Evolutionary conservation across 2,329 filamentous ascomycete genomes (phyloP).

Genomic region (Fusarium piperis): DNA sequence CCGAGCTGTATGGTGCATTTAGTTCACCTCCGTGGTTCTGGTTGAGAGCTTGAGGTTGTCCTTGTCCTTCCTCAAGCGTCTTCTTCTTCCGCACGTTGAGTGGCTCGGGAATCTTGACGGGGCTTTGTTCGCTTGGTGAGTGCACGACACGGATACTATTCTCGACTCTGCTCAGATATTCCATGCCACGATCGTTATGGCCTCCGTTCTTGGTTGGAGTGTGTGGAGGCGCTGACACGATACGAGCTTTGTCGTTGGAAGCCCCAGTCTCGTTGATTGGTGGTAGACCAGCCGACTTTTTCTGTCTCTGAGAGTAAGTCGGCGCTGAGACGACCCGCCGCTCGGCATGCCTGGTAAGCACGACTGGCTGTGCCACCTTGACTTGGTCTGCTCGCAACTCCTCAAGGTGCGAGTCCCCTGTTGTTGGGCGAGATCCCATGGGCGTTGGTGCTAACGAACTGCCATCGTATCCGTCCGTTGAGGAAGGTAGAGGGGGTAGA

Average conservation of each 20-base stretch:
- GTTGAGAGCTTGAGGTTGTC: conserved; percentile 22
- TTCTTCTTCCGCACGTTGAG: conserved; percentile 58
- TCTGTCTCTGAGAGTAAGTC: conserved; percentile 53
- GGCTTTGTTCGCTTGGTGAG: conserved; percentile 54
- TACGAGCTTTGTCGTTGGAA: conserved; percentile 52
- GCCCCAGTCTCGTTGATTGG: conserved; percentile 58
- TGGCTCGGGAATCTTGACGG: conserved; percentile 49
- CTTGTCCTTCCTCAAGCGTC: conserved; percentile 35
- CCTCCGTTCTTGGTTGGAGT: conserved; percentile 43
- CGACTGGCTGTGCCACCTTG: conserved; percentile 45
- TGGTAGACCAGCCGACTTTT: conserved; percentile 54
- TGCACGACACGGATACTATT: conserved; percentile 66
- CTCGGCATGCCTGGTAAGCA: conserved; percentile 50
- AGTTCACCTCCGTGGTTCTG: conserved; percentile 26
- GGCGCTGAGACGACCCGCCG: conserved; percentile 63
- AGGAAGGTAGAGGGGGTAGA: conserved; percentile 59
- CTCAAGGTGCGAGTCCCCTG: conserved; percentile 39
- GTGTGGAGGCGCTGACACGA: conserved; percentile 58
- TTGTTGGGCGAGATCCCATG: conserved; percentile 35
- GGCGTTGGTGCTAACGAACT: conserved; percentile 27
- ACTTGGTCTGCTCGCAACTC: conserved; percentile 39
- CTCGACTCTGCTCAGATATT: conserved; percentile 57
- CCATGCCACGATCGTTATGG: conserved; percentile 51
- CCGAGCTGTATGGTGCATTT: conserved; percentile 5
- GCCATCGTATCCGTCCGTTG: conserved; percentile 32